phyloP scores from a whole-genome alignment of 2,329 filamentous ascomycete species.

The Pseudocercospora ulei region DNA sequence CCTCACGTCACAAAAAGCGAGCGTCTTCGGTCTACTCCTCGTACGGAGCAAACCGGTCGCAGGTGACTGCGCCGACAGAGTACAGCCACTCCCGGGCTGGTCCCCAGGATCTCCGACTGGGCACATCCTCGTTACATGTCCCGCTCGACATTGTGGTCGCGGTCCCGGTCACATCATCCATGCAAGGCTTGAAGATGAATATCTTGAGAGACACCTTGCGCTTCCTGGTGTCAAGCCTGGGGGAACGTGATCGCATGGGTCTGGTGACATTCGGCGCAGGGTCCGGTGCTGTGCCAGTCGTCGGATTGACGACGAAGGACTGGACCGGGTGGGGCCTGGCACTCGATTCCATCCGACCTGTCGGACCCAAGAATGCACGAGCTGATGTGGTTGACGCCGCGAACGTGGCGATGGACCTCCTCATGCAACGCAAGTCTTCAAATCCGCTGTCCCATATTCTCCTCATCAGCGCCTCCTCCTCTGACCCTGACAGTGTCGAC shows the following conservation, averaged over 20 bases:
- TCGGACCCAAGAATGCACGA: conserved; percentile 91
- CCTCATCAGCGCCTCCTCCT: conserved; percentile 93
- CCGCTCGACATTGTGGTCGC: conserved; percentile 93
- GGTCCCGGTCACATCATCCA: conserved; percentile 92
- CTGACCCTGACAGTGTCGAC: conserved; percentile 88
- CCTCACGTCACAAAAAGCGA: conserved; percentile 49
- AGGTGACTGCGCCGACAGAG: conserved; percentile 80
- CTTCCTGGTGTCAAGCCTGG: conserved; percentile 81
- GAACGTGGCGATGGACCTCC: conserved; percentile 93
- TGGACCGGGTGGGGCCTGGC: conserved; percentile 89
- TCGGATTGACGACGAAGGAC: conserved; percentile 94
- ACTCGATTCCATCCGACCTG: conserved; percentile 75
- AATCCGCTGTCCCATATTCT: conserved; percentile 93
- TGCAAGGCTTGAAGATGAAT: conserved; percentile 99
- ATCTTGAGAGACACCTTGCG: conserved; percentile 81
- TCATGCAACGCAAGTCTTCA: conserved; percentile 95
- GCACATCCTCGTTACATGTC: conserved; percentile 59
- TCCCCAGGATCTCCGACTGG: conserved; percentile 39
- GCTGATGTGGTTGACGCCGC: conserved; percentile 96
- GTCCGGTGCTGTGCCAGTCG: conserved; percentile 81
- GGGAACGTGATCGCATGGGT: conserved; percentile 91
- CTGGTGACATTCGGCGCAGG: conserved; percentile 94
- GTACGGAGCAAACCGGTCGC: conserved; percentile 72
- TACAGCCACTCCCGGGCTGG: conserved; percentile 60
- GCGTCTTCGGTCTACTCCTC: conserved; percentile 74